phyloP scores from a whole-genome alignment of 805 yeast species.

The Nakazawaea anatomiae region DNA sequence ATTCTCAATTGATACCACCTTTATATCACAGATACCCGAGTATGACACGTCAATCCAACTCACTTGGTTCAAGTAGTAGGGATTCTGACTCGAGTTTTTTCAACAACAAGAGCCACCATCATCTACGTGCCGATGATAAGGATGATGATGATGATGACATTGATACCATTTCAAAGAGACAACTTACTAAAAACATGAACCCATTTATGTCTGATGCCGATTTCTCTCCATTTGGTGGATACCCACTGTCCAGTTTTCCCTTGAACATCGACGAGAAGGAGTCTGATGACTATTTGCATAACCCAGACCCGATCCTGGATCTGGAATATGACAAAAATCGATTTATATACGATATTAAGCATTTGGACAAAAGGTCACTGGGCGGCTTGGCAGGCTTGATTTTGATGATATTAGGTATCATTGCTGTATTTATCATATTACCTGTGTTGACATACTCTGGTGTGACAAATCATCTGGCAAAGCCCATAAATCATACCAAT shows the following conservation, averaged over 20 bases:
- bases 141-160: too few species aligned
- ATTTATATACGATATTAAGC: constrained; percentile 48
- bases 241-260: constrained; percentile 81
- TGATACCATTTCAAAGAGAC: too few species aligned
- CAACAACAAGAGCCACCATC: constrained; percentile 11
- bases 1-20: constrained; percentile 32
- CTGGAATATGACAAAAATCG: constrained; percentile 64
- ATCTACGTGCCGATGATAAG: too few species aligned
- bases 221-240: constrained; percentile 82
- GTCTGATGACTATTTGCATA: constrained; percentile 81
- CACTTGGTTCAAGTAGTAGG: constrained; percentile 21
- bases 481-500: not conserved
- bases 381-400: constrained; percentile 52
- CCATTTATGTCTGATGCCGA: constrained; percentile 41
- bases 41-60: constrained; percentile 39
- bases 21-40: constrained; percentile 68
- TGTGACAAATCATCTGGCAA: constrained; percentile 22
- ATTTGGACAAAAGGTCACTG: constrained; percentile 50
- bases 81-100: constrained; percentile 12
- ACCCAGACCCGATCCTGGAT: constrained; percentile 83
- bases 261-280: constrained; percentile 78
- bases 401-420: constrained; percentile 46
- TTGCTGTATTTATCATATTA: constrained; percentile 56
- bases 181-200: constrained; percentile 9
- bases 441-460: constrained; percentile 79